Base-by-base conservation (phyloP, 2,329 filamentous ascomycete genomes). In the Clarireedia paspali region DNA sequence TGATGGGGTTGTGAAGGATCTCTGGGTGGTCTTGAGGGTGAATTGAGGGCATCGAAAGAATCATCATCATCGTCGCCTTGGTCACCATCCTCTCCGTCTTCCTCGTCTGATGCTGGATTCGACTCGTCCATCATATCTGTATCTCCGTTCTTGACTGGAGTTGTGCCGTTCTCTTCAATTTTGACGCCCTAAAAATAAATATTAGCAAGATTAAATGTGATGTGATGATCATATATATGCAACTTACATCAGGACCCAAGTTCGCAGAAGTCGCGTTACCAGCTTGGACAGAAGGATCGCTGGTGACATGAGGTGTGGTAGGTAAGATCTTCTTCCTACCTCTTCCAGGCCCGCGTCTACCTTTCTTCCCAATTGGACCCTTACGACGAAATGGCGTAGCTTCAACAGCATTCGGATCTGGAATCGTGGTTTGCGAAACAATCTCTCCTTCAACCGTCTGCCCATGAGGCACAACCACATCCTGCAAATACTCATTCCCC, bases 401-500 rank as follows among this genome's bases (percentile, higher is more conserved):
- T 64, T 69, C 76, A 47, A 75, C 70, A 26, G 76, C 77, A 59
- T 82, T 81, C 56, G 84, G 77, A 45, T 79, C 76, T 63, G 84
- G 83, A 47, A 83, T 82, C 34, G 84, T 74, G 5, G 77, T 77
- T 40, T 82, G 81, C 2, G 78, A 77, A 57, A 89, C 81, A 50
- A 96, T 85, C 68, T 96, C 91, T 56, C 90, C 90, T 60, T 92
- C 88, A 0, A 95, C 80, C 5, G 77, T 75, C 68, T 94, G 88
- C 0, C 90, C 91, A 56, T 92, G 88, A 5, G 84, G 81, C 4
- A 95, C 79, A 20, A 89, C 87, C 6, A 94, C 84, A 65, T 95
- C 89, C 70, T 94, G 90, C 2, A 92, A 85, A 59, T 88, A 89
- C 9, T 89, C 80, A 64, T 92, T 92, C 24, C 91, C 91, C 1